Conservation (phyloP, 2,329 filamentous ascomycete genomes). For the Fusarium avenaceum region DNA sequence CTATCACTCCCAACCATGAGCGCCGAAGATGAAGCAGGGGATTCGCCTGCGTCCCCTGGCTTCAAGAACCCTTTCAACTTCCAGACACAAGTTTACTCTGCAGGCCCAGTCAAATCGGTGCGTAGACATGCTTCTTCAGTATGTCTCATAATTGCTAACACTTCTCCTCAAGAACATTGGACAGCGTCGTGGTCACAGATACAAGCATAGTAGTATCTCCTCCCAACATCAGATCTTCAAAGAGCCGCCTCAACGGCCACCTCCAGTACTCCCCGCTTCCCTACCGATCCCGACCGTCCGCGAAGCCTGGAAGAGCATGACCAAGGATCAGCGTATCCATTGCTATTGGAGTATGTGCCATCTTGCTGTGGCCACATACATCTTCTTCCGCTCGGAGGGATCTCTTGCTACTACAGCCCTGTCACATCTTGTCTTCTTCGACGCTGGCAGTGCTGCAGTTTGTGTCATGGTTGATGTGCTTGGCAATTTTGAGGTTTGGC, state of each 20-base stretch:
- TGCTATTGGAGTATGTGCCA: conserved; percentile 93
- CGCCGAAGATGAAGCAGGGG: conserved; percentile 28
- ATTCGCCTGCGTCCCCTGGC: conserved; percentile 43
- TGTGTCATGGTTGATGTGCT: conserved; percentile 94
- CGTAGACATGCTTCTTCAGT: conserved; percentile 47
- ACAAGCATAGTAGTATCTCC: conserved; percentile 96
- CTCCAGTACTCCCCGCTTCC: conserved; percentile 89
- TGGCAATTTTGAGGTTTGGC: conserved; percentile 98
- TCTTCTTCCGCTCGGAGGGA: conserved; percentile 87
- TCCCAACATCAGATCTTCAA: conserved; percentile 93
- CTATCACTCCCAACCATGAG: conserved; percentile 39
- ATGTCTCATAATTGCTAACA: conserved; percentile 17
- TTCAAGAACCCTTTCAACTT: conserved; percentile 90
- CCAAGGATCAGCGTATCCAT: conserved; percentile 84
- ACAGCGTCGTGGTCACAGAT: conserved; percentile 93
- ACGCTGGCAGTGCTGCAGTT: conserved; percentile 90
- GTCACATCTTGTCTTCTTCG: conserved; percentile 94
- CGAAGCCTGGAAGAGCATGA: conserved; percentile 93
- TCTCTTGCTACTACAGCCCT: conserved; percentile 92
- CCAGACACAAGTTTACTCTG: conserved; percentile 82
- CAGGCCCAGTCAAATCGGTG: conserved; percentile 82
- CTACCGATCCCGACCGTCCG: conserved; percentile 90
- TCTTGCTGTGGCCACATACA: conserved; percentile 83
- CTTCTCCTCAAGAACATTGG: conserved; percentile 77
- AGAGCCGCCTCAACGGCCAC: conserved; percentile 86